These are phyloP conservation scores for Colletotrichum camelliae DNA, from an alignment of 2,329 filamentous ascomycete species.

Conservation along the genomic window DNA sequence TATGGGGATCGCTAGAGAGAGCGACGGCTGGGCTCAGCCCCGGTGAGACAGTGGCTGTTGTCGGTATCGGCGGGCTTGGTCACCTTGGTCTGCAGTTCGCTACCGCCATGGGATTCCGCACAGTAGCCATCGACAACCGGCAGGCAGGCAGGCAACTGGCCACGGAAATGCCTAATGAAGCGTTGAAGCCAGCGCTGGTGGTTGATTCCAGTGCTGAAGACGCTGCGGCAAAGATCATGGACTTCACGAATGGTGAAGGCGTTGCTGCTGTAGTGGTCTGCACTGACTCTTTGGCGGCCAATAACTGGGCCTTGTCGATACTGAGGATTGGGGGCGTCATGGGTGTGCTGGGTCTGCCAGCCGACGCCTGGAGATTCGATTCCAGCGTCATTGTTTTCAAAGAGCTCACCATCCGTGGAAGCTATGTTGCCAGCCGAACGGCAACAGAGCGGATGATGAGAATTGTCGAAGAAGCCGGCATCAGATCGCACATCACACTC, in stretches of 20 bases:
- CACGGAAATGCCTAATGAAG: constrained; percentile 24
- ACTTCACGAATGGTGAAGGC: constrained; percentile 34
- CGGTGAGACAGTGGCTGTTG: constrained; percentile 32
- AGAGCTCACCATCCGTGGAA: constrained; percentile 34
- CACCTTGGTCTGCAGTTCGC: constrained; percentile 40
- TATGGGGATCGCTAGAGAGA: constrained; percentile 37
- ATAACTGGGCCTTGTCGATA: constrained; percentile 32
- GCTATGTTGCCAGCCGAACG: constrained; percentile 34
- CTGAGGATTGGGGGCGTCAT: constrained; percentile 33
- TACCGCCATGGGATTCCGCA: constrained; percentile 38
- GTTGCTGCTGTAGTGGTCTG: constrained; percentile 35
- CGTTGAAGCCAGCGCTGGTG: constrained; percentile 30
- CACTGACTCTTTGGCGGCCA: constrained; percentile 35
- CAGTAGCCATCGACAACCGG: constrained; percentile 39
- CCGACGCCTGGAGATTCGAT: constrained; percentile 37
- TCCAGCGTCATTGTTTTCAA: constrained; percentile 31
- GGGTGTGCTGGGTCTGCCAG: constrained; percentile 34
- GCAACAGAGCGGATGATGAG: constrained; percentile 36
- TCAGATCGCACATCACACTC: constrained; percentile 31
- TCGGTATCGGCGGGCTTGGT: constrained; percentile 40
- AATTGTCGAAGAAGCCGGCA: constrained; percentile 26
- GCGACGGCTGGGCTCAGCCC: constrained; percentile 27
- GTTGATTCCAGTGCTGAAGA: constrained; percentile 28
- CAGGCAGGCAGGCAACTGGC: constrained; percentile 32
- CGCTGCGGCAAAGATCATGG: constrained; percentile 25